Evolutionary conservation across 2,329 filamentous ascomycete genomes (phyloP).

Genomic region (Scopulariopsis brevicaulis): DNA sequence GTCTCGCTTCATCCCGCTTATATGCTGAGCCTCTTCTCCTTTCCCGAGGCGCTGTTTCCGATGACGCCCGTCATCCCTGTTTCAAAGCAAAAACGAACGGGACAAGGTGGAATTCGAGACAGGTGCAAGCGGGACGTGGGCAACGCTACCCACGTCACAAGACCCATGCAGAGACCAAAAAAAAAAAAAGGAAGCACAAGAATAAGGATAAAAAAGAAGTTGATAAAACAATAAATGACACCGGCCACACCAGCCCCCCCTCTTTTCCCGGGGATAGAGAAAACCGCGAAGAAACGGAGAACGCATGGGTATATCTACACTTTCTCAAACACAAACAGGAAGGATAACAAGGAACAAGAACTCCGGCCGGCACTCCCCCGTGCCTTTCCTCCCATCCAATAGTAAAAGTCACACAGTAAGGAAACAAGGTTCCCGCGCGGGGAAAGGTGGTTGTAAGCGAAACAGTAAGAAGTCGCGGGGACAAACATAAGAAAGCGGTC

Average conservation of each 20-base stretch:
- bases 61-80: no score
- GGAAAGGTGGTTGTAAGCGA: background rate
- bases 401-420: background rate
- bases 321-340: background rate
- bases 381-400: background rate
- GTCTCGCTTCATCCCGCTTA: no score
- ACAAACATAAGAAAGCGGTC: no score
- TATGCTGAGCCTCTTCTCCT: no score
- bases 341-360: background rate
- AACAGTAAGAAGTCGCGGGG: background rate
- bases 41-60: no score
- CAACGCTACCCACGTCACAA: no score
- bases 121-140: no score
- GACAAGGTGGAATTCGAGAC: no score
- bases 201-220: no score
- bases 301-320: conserved; percentile 3
- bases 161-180: no score
- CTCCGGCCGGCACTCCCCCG: background rate
- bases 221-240: background rate
- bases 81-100: no score
- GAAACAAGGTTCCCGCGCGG: background rate
- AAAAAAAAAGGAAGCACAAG: no score
- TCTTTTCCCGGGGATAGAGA: background rate
- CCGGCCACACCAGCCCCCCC: background rate
- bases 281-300: background rate